phyloP scores from a whole-genome alignment of 305 asterid species.

The Fraxinus greggii region DNA sequence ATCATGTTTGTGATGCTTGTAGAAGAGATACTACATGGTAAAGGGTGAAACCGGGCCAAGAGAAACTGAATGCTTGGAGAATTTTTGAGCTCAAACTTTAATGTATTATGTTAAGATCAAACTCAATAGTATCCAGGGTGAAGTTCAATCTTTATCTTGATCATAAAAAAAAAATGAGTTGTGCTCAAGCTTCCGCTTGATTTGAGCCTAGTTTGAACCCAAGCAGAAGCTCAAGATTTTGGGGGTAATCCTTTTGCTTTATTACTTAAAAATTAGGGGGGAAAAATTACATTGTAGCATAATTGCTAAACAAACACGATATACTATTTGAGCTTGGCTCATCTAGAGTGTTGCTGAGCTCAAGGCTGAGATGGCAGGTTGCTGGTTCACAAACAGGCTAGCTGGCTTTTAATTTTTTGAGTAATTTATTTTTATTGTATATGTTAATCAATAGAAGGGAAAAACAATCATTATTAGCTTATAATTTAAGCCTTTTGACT shows the following conservation, averaged over 20 bases:
- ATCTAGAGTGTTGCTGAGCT: not conserved
- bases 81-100: constrained; percentile 3
- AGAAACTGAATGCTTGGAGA: constrained; percentile 4
- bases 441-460: not conserved
- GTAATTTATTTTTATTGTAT: not conserved
- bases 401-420: not conserved
- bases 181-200: not conserved
- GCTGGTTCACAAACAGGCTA: not conserved
- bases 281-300: not conserved
- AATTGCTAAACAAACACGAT: not conserved
- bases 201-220: not conserved
- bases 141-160: not conserved
- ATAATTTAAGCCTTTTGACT: constrained; percentile 7
- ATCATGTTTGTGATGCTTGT: not conserved
- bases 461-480: not conserved
- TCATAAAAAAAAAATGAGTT: not conserved
- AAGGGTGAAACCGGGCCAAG: not conserved
- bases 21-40: not conserved
- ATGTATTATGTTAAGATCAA: not conserved
- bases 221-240: not conserved
- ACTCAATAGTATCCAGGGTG: not conserved
- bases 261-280: not conserved
- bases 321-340: not conserved
- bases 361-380: not conserved
- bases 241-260: not conserved